Evolutionary conservation across 768 basidiomycete species (phyloP).

Genomic region (Boletus pseudopeckii): DNA sequence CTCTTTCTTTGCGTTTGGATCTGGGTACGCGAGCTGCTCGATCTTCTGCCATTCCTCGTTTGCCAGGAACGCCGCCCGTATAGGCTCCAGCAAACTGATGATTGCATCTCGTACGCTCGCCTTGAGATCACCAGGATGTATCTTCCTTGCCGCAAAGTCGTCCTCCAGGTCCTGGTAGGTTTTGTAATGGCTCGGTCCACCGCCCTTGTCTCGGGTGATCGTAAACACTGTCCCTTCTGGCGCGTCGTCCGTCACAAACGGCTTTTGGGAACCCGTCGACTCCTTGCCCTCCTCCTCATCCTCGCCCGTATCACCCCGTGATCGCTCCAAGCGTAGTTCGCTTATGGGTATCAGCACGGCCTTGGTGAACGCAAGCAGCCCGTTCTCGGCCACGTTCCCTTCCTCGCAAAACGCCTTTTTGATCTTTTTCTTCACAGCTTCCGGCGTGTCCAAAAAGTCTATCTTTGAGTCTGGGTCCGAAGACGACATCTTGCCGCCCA

Average conservation of each 20-base stretch:
- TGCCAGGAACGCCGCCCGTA: constrained; percentile 71
- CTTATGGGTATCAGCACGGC: constrained; percentile 89
- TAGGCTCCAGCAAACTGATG: constrained; percentile 70
- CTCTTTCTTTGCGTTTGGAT: constrained; percentile 58
- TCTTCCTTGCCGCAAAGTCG: constrained; percentile 69
- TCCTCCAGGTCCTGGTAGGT: constrained; percentile 62
- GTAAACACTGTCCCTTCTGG: constrained; percentile 82
- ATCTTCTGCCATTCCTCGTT: constrained; percentile 78
- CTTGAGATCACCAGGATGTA: constrained; percentile 94
- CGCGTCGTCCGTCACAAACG: constrained; percentile 66
- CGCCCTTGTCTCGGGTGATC: constrained; percentile 74
- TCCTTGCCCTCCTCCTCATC: constrained; percentile 45
- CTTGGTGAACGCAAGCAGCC: constrained; percentile 78
- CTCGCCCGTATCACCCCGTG: constrained; percentile 41
- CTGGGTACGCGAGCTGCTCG: constrained; percentile 81
- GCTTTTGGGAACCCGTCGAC: constrained; percentile 48
- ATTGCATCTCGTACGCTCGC: constrained; percentile 69
- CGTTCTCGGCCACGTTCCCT: constrained; percentile 85
- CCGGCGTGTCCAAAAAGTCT: constrained; percentile 90
- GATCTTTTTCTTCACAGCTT: constrained; percentile 83
- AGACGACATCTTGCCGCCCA: constrained; percentile 96
- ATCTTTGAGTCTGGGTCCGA: constrained; percentile 98
- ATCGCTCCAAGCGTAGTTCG: constrained; percentile 63
- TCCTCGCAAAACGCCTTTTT: constrained; percentile 93
- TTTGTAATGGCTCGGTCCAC: constrained; percentile 65